Base-by-base conservation (phyloP, 306 rosid species). In the Pyrus betulifolia region DNA sequence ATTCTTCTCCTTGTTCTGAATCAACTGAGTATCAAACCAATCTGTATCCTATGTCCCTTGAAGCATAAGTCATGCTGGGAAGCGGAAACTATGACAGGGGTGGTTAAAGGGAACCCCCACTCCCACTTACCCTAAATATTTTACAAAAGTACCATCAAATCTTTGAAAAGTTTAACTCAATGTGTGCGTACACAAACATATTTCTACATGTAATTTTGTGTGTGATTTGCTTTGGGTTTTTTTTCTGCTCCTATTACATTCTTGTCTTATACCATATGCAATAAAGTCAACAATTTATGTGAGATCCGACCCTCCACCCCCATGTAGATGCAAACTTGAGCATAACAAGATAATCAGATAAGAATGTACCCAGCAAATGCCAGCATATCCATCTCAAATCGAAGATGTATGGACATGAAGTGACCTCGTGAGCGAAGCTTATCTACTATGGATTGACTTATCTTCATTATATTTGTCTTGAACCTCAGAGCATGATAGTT, bases 381-480 rank as follows among this genome's bases (percentile, higher is more conserved):
- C 89, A 92, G 76, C 99, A 95, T 95, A 85, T 95, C 99, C 98
- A 95, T 92, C 89, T 95, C 99, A 82, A 95, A 95, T 74, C 97
- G 92, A 86, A 95, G 99, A 81, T 95, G 98, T 78, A 95, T 95
- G 72, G 99, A 95, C 88, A 95, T 92, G 83, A 88, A 95, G 85
- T 86, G 93, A 57, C 98, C 98, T 86, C 91, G 91, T 78, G 90
- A 74, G 4, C 97, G 96, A 52, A 95, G 97, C 87, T 95, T 95
- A 75, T 95, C 97, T 61, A 92, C 93, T 79, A 95, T 95, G 55
- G 96, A 90, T 84, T 92, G 90, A 80, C 99, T 89, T 78, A 95
- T 78, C 87, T 80, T 89, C 90, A 92, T 86, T 78, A 95, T 95
- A 80, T 90, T 88, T 1, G 98, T 91, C 88, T 95, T 95, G 87